Conservation (phyloP, 306 rosid genomes). For the Fragaria vesca region DNA sequence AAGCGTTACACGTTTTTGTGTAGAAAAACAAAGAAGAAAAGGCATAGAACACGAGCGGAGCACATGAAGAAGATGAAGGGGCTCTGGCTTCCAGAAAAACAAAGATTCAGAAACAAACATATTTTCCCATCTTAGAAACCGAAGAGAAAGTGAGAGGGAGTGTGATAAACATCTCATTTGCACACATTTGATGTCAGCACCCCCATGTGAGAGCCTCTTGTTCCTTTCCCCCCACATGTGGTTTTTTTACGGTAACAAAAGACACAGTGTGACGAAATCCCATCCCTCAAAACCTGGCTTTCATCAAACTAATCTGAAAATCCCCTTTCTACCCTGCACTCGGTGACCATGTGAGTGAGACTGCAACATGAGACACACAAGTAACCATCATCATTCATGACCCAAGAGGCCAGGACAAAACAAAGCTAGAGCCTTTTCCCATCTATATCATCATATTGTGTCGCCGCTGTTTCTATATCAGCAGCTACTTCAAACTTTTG, state of each 20-base stretch:
- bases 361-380: constrained; percentile 17
- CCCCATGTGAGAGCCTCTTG: constrained; percentile 41
- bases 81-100: constrained; percentile 31
- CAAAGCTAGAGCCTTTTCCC: background rate
- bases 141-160: constrained; percentile 22
- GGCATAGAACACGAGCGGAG: background rate
- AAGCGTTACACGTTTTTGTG: background rate
- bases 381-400: background rate
- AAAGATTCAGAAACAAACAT: constrained; percentile 35
- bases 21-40: background rate
- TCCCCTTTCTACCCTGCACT: constrained; percentile 16
- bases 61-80: background rate
- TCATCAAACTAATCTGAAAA: constrained; percentile 11
- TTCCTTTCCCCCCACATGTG: constrained; percentile 36
- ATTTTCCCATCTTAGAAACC: constrained; percentile 5
- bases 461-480: background rate
- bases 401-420: background rate
- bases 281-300: constrained; percentile 25
- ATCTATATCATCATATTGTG: background rate
- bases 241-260: constrained; percentile 24
- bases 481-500: background rate
- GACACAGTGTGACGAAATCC: constrained; percentile 35
- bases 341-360: constrained; percentile 16
- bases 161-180: constrained; percentile 16
- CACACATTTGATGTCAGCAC: constrained; percentile 37